phyloP scores from a whole-genome alignment of 1,139 yeast genomes.

The Yarrowia galli region DNA sequence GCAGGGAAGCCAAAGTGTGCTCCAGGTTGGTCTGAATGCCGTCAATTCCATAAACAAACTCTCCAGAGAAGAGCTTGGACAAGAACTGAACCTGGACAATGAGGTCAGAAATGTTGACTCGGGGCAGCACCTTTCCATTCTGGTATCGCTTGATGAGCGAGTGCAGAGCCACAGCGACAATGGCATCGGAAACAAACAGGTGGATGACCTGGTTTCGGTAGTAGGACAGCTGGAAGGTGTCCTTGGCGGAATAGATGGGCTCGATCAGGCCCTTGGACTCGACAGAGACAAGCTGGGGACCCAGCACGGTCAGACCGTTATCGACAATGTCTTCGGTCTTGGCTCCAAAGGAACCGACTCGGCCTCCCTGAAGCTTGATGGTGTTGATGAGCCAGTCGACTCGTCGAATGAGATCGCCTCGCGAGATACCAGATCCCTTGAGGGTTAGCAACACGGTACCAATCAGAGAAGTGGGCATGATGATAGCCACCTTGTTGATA shows the following conservation, averaged over 20 bases:
- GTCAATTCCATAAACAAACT: slow-evolving; percentile 53
- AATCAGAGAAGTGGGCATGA: slow-evolving; percentile 56
- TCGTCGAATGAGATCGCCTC: slow-evolving; percentile 49
- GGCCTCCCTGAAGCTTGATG: slow-evolving; percentile 53
- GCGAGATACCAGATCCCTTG: slow-evolving; percentile 52
- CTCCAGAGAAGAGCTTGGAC: slow-evolving; percentile 52
- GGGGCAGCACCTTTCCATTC: slow-evolving; percentile 43
- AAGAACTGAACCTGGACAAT: slow-evolving; percentile 49
- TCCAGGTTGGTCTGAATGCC: slow-evolving; percentile 52
- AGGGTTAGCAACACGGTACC: slow-evolving; percentile 55
- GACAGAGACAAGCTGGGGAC: slow-evolving; percentile 51
- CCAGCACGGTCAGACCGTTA: slow-evolving; percentile 54
- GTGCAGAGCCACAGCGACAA: slow-evolving; percentile 53
- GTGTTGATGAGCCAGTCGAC: slow-evolving; percentile 52
- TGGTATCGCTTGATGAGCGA: slow-evolving; percentile 45
- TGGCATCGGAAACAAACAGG: slow-evolving; percentile 54
- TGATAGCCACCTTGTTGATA: slow-evolving; percentile 54
- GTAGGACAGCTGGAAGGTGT: slow-evolving; percentile 54
- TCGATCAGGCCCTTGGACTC: slow-evolving; percentile 51
- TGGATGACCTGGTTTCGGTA: slow-evolving; percentile 56
- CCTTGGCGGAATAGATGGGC: slow-evolving; percentile 53
- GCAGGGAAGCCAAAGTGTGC: slow-evolving; percentile 48
- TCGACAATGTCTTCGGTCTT: slow-evolving; percentile 48
- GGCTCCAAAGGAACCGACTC: slow-evolving; percentile 50
- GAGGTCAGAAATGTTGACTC: slow-evolving; percentile 45